A percentile compares a stretch with the other conserved stretches of the same genome.
Conservation (phyloP, 75 land plant genomes). For the Pinus taeda region DNA sequence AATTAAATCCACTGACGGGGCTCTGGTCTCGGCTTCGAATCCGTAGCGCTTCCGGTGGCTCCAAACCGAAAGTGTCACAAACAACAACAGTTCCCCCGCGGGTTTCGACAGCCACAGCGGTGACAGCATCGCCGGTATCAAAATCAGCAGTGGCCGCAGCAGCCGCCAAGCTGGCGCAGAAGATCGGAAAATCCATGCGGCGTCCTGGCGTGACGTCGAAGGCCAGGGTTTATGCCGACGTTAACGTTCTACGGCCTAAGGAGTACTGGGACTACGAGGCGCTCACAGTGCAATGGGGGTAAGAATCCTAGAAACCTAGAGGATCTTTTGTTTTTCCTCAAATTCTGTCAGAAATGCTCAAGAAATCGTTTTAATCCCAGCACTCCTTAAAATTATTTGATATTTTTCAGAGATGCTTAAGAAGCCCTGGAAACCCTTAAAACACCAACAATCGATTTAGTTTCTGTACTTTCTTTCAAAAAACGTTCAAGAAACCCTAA, state of each 20-base stretch:
- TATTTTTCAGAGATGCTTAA: too few species aligned
- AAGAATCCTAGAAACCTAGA: neutral
- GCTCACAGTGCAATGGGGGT: slow-evolving; percentile 65
- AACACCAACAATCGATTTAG: too few species aligned
- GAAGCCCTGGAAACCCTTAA: too few species aligned
- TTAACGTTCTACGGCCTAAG: slow-evolving; percentile 51
- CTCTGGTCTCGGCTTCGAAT: slow-evolving; percentile 6
- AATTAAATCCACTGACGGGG: neutral
- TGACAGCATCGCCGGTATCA: neutral
- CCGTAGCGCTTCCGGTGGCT: neutral
- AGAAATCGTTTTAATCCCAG: too few species aligned
- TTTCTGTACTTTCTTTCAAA: too few species aligned
- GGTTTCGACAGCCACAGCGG: neutral
- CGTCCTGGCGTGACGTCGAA: slow-evolving; percentile 64
- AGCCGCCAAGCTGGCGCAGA: slow-evolving; percentile 59
- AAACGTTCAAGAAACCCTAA: too few species aligned
- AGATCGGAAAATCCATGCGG: slow-evolving; percentile 62
- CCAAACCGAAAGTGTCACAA: neutral
- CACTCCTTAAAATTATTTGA: too few species aligned
- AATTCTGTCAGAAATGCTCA: too few species aligned
- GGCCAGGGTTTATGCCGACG: slow-evolving; percentile 54
- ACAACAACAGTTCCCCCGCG: too few species aligned
- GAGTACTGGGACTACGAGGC: slow-evolving; percentile 73
- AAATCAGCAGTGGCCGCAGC: neutral
- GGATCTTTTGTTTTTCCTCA: too few species aligned